Percentiles rank a stretch among this genome's conserved stretches.
Evolutionary conservation across 495 filamentous ascomycete genomes (phyloP).

Genomic region (Penicillium tannophilum): DNA sequence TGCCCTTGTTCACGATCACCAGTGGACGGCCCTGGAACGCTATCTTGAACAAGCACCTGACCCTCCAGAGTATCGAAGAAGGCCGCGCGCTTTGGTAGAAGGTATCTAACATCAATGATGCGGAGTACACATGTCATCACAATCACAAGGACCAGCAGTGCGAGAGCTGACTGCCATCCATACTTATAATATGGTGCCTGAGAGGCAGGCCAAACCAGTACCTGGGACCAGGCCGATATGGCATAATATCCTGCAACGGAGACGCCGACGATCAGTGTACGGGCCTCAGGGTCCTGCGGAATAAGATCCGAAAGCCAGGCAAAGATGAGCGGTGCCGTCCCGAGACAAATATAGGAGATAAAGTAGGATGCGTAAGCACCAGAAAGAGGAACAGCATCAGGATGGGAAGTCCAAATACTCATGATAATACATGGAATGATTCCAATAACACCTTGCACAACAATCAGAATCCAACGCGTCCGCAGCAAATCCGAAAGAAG

Average conservation of each 20-base stretch:
- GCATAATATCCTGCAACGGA: slow-evolving; percentile 35
- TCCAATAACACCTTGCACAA: slow-evolving; percentile 28
- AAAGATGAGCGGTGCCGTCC: slow-evolving; percentile 38
- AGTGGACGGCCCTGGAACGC: slow-evolving; percentile 7
- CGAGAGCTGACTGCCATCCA: slow-evolving; percentile 34
- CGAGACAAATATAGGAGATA: slow-evolving; percentile 29
- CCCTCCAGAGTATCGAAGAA: slow-evolving; percentile 25
- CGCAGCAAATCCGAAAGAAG: slow-evolving; percentile 31
- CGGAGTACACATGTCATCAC: slow-evolving; percentile 32
- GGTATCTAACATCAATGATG: slow-evolving; percentile 31
- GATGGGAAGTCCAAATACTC: slow-evolving; percentile 34
- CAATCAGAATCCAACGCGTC: slow-evolving; percentile 33
- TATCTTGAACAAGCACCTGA: slow-evolving; percentile 2
- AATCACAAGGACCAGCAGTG: slow-evolving; percentile 31
- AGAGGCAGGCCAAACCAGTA: slow-evolving; percentile 34
- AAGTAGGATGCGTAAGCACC: slow-evolving; percentile 36
- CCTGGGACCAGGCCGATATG: slow-evolving; percentile 38
- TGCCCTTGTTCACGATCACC: neutral
- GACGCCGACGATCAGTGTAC: slow-evolving; percentile 32
- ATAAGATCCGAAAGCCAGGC: slow-evolving; percentile 37
- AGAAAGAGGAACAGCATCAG: slow-evolving; percentile 22
- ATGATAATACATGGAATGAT: slow-evolving; percentile 38
- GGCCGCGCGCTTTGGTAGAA: slow-evolving; percentile 28
- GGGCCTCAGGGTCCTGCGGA: slow-evolving; percentile 34
- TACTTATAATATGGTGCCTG: slow-evolving; percentile 35